phyloP scores from a whole-genome alignment of 106 monocot species.

The Narthecium ossifragum region DNA sequence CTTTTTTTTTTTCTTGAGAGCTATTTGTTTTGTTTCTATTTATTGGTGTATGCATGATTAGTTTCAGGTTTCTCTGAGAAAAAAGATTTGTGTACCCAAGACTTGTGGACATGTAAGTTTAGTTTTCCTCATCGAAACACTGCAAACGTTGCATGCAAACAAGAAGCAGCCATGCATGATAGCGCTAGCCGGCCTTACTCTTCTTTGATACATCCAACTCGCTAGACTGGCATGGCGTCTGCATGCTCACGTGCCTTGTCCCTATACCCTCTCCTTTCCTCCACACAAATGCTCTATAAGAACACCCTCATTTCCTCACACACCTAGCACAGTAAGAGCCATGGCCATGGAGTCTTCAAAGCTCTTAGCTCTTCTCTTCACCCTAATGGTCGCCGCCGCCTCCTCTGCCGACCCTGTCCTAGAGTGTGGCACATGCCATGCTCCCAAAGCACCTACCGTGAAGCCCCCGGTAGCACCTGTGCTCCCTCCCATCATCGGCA shows the following conservation, averaged over 20 bases:
- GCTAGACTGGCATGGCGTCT: background rate
- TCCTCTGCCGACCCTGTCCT: background rate
- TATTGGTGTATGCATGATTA: too few relatives aligned
- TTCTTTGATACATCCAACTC: too few relatives aligned
- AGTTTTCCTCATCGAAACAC: too few relatives aligned
- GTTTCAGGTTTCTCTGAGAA: too few relatives aligned
- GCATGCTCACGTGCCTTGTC: background rate
- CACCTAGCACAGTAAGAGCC: background rate
- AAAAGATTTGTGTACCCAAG: too few relatives aligned
- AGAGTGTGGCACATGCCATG: slow-evolving; percentile 12
- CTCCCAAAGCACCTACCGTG: background rate
- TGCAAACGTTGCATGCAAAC: too few relatives aligned
- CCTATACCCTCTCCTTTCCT: background rate
- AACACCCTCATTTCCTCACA: background rate
- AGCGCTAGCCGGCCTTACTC: too few relatives aligned
- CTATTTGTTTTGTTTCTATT: too few relatives aligned
- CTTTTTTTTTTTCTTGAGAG: too few relatives aligned
- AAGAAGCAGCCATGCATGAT: too few relatives aligned
- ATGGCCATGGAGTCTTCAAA: slow-evolving; percentile 4
- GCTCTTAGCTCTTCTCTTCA: slow-evolving; percentile 6
- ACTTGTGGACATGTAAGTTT: too few relatives aligned
- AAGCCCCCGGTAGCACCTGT: background rate
- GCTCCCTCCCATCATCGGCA: background rate
- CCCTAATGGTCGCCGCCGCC: background rate
- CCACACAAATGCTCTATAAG: background rate